Base-by-base conservation (phyloP, 495 filamentous ascomycete genomes). In the Lasiosphaeria hispida region DNA sequence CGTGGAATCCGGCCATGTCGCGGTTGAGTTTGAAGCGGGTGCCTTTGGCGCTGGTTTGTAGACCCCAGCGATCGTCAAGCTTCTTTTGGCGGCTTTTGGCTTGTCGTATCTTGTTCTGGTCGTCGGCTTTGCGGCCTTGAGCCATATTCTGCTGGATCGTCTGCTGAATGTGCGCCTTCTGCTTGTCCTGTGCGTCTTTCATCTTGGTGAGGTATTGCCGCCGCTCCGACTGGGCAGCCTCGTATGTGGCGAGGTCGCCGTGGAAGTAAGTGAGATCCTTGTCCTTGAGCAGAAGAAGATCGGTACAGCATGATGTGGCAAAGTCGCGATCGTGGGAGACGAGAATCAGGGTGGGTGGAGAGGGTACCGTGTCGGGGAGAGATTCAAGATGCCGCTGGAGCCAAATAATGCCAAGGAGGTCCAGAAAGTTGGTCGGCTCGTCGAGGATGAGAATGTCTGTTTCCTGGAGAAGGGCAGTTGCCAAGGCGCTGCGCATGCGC, bases 401-500 rank as follows among this genome's bases (percentile, higher is more conserved):
- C 90, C 90, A 95, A 30, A 93, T 81, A 18, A 93, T 87, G n/a
- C 86, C 86, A 0, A 89, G 77, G 0, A 95, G 79, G 66, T 95
- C 90, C 1, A 93, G 77, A 67, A 88, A 92, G 67, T 93, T 93
- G 49, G 90, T 93, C 4, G 90, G 90, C 63, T 95, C 90, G 75
- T 95, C 90, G 14, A 95, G 84, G 48, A 95, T 87, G 61, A 93
- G 78, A 48, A 93, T 83, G 61, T 92, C 88, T 0, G 87, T 80
- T n/a, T 83, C 76, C 62, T 89, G 84, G 4, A 88, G 77, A 10
- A 95, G 77, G 10, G 82, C 78, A 13, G 79, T 77, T 2, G 88
- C 88, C 7, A 93, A 78, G 55, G 83, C 78, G 45, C 80, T 84
- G 39, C 90, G 80, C 84, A 90, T 93, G 19, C 75, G 79, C 89